Evolutionary conservation across 2,329 filamentous ascomycete genomes (phyloP), one percentile per base, ranked within the genome.

Genomic region (Pseudocercospora pini-densiflorae): DNA sequence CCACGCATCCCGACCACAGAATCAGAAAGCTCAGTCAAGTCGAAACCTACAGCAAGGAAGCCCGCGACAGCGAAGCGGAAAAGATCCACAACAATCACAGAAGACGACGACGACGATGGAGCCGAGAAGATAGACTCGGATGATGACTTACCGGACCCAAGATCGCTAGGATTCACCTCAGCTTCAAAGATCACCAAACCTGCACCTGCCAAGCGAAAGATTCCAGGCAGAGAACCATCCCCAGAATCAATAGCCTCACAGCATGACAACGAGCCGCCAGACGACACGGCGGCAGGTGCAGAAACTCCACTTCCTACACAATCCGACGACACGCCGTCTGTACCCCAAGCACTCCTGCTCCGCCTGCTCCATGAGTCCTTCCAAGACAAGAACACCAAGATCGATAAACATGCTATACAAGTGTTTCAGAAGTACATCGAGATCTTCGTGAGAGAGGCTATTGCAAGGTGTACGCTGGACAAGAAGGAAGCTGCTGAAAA

Each of bases 361-460:
- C 87, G 89, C 40, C 81, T 97, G 3, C 82, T 97, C 36, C 90
- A 96, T 76, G 88, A 94, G 72, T 88, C 91, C 76, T 97, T 97
- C 75, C 84, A 83, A 54, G 81, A 90, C 72, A 86, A 90, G 58
- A 85, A 86, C 63, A 94, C 91, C 24, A 85, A 90, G 71, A 89
- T 97, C 70, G 89, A 89, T 7, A 89, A 88, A 73, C 91, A 93
- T 74, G 93, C 93, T 3, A 92, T 94, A 77, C 85, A 82, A 6
- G 87, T 93, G 1, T 86, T 94, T 65, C 90, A 89, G 14, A 93
- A 90, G 80, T 98, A 98, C 77, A 86, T 97, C 79, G 93, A 97
- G 79, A 88, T 94, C 0, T 98, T 97, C 80, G 91, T 97, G 61
- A 86, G 91, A 68, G 94, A 98, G 81, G 92, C 93, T 0, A 89